Conservation (phyloP, 345 rosid species). For the Rhodomyrtus tomentosa region DNA sequence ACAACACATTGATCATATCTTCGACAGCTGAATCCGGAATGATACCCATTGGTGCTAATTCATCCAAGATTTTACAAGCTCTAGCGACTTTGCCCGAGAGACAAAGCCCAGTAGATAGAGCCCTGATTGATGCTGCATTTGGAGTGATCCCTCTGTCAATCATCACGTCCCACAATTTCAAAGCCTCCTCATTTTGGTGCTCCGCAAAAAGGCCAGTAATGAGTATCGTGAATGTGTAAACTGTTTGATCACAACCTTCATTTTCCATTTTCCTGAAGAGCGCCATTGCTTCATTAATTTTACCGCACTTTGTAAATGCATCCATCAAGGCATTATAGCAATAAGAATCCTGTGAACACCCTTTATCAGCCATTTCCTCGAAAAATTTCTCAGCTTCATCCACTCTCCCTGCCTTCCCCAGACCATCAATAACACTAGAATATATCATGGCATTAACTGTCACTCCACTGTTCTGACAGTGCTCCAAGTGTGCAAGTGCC, state of each 20-base stretch:
- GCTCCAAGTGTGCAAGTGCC: constrained; percentile 44
- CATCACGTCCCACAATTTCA: constrained; percentile 77
- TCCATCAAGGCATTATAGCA: constrained; percentile 82
- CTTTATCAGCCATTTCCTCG: constrained; percentile 57
- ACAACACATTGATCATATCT: constrained; percentile 65
- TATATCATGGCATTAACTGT: constrained; percentile 60
- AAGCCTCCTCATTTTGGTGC: constrained; percentile 74
- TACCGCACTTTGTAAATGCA: constrained; percentile 51
- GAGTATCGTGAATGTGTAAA: constrained; percentile 76
- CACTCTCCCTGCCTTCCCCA: constrained; percentile 78
- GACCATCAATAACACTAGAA: constrained; percentile 73
- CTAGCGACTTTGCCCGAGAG: constrained; percentile 78
- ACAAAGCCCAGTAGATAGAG: constrained; percentile 69
- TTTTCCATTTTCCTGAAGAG: constrained; percentile 68
- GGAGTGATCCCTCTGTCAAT: constrained; percentile 88
- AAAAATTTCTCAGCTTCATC: constrained; percentile 72
- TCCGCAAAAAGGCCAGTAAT: constrained; percentile 53
- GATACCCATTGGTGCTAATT: constrained; percentile 84
- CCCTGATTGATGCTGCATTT: constrained; percentile 71
- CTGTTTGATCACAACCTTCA: constrained; percentile 76
- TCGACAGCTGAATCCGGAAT: constrained; percentile 77
- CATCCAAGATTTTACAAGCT: constrained; percentile 89
- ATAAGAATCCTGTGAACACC: constrained; percentile 62
- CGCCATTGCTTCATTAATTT: constrained; percentile 49
- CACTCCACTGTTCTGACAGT: constrained; percentile 43